Conservation (phyloP, 1,284 basidiomycete species). For the Ceratobasidium sp. region DNA sequence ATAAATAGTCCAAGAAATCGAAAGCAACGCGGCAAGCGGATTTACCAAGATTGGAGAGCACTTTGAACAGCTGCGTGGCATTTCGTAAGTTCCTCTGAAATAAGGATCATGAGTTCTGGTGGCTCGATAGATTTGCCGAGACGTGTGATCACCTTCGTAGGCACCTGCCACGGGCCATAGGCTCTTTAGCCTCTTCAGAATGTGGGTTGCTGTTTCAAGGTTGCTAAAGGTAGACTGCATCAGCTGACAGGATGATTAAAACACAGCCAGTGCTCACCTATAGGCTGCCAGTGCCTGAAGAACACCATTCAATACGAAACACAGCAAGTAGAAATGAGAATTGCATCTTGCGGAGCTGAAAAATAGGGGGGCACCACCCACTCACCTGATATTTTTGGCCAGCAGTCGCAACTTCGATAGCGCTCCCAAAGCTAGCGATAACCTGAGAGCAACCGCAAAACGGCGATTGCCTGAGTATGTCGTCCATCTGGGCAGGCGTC, state of each 20-base stretch:
- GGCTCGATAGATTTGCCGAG: not conserved
- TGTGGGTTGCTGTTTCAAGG: constrained; percentile 40
- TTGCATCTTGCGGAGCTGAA: not conserved
- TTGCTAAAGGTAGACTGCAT: constrained; percentile 28
- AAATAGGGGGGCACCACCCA: not conserved
- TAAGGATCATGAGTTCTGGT: constrained; percentile 6
- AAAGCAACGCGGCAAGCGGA: not conserved
- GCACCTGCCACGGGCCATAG: constrained; percentile 43
- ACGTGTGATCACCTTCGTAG: constrained; percentile 36
- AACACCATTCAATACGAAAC: not conserved
- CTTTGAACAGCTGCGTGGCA: constrained; percentile 43
- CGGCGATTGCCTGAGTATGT: constrained; percentile 42
- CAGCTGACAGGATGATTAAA: constrained; percentile 20
- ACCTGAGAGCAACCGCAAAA: constrained; percentile 45
- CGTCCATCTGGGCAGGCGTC: constrained; percentile 39
- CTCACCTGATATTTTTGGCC: constrained; percentile 39
- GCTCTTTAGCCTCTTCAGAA: constrained; percentile 40
- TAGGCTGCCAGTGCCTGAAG: constrained; percentile 35
- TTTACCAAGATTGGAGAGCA: constrained; percentile 42
- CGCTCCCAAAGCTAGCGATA: constrained; percentile 42
- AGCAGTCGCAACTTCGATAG: constrained; percentile 43
- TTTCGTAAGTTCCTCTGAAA: constrained; percentile 42
- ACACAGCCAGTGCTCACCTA: constrained; percentile 23
- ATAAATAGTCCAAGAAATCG: not conserved
- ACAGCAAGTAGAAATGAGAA: no score